Base-by-base conservation (phyloP, 1,284 basidiomycete species). In the Ganoderma lingzhi region DNA sequence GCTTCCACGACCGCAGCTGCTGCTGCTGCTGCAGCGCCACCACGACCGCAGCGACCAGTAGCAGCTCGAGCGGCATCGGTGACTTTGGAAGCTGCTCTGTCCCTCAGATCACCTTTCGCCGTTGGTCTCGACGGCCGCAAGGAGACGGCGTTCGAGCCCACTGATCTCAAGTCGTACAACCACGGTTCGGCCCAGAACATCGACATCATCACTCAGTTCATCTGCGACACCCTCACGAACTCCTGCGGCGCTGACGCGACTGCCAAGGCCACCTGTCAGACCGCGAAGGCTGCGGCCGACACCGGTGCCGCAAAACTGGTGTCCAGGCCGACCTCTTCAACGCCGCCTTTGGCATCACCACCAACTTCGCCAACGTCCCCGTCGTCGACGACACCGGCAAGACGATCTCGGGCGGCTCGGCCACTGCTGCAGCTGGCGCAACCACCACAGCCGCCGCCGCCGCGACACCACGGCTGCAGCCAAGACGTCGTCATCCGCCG, bases 121-220 rank as follows among this genome's bases (percentile, higher is more conserved):
- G 76, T 70, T 41, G 87, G 86, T 62, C 86, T 89, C 66, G 87
- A 87, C 72, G 78, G 78, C 66, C 81, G 87, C 69, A 84, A 80
- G 73, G 87, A 88, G 76, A 88, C 87, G n/a, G 82, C 80, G 71
- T 88, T 88, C 82, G 76, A 84, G 74, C 87, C 87, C 55, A 79
- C 78, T 58, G 84, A 88, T 74, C 74, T 80, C 73, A 70, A 77
- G 5, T 87, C 85, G 2, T 88, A 77, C 80, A 81, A 82, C 78
- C 80, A 73, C 51, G 88, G 87, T 78, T 74, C 82, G 30, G 78
- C 84, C 32, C 87, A 87, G 30, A 75, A 86, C 76, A 87, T 89
- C 70, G 79, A 84, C 70, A 88, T 89, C 77, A 87, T 76, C 53
- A 76, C 70, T 42, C 86, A 86, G 62, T 86, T 89, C 68, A 86